Evolutionary conservation across 352 stramenopile genomes (phyloP).

Genomic region (Aphanomyces cochlioides): DNA sequence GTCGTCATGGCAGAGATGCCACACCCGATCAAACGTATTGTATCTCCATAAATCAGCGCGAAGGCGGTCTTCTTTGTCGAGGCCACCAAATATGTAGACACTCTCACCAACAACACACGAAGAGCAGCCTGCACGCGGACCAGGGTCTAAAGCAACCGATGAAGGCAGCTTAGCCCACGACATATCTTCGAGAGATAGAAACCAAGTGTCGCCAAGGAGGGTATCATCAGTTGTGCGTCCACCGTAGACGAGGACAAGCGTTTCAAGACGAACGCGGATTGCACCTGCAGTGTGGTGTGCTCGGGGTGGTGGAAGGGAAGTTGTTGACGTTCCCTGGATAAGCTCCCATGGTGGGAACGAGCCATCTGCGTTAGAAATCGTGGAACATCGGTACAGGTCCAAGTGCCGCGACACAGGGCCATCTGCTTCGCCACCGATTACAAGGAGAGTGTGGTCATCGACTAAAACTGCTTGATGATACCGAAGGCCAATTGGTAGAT

Average conservation of each 20-base stretch:
- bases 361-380: conserved; percentile 49
- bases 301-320: conserved; percentile 51
- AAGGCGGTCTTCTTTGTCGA: conserved; percentile 75
- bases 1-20: conserved; percentile 82
- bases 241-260: conserved; percentile 81
- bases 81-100: conserved; percentile 77
- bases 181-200: conserved; percentile 74
- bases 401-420: conserved; percentile 72
- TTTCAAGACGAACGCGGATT: conserved; percentile 67
- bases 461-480: conserved; percentile 73
- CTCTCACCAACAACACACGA: conserved; percentile 73
- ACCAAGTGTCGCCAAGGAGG: conserved; percentile 73
- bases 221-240: conserved; percentile 70
- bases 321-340: conserved; percentile 62
- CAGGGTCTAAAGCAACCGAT: conserved; percentile 71
- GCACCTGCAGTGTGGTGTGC: conserved; percentile 65
- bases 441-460: conserved; percentile 67
- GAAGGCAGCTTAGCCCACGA: conserved; percentile 72
- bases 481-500: conserved; percentile 77
- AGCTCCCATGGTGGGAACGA: conserved; percentile 71
- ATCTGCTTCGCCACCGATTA: conserved; percentile 76
- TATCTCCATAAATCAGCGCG: conserved; percentile 79
- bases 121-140: conserved; percentile 60
- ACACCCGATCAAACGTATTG: conserved; percentile 84
- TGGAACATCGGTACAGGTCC: conserved; percentile 80